Evolutionary conservation across 2,329 filamentous ascomycete genomes (phyloP).

Genomic region (Cordyceps cicadae): DNA sequence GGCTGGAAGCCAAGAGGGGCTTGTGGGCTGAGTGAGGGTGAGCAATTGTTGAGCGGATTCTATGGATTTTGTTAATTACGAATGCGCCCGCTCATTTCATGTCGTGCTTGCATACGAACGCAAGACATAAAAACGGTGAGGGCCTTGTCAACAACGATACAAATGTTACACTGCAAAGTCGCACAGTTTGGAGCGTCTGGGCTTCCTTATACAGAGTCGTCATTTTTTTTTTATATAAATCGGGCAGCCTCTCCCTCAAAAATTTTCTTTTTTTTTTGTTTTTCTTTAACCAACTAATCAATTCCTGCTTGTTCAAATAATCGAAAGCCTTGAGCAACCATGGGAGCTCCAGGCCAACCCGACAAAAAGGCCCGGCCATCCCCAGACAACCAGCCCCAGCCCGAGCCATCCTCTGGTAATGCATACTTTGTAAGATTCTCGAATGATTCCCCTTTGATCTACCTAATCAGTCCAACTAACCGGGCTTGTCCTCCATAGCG

Average conservation of each 20-base stretch:
- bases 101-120: not conserved
- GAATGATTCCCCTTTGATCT: not conserved
- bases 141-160: slow-evolving; percentile 1
- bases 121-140: not conserved
- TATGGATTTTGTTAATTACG: not conserved
- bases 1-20: not conserved
- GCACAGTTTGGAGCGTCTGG: not conserved
- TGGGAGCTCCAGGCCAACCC: not conserved
- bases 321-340: not conserved
- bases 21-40: not conserved
- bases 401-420: not conserved
- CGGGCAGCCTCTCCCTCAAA: not conserved
- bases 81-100: not conserved
- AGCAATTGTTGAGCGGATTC: not conserved
- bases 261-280: not conserved
- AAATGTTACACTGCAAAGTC: not conserved
- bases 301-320: too few relatives aligned
- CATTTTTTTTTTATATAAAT: not conserved
- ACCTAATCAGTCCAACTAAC: not conserved
- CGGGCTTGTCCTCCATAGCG: not conserved
- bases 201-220: not conserved
- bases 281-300: not conserved
- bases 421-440: not conserved
- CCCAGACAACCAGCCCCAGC: not conserved
- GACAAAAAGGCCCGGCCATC: not conserved